Evolutionary conservation across 371 early-diverging fungal species (phyloP).

Genomic region (Neoconidiobolus thromboides): DNA sequence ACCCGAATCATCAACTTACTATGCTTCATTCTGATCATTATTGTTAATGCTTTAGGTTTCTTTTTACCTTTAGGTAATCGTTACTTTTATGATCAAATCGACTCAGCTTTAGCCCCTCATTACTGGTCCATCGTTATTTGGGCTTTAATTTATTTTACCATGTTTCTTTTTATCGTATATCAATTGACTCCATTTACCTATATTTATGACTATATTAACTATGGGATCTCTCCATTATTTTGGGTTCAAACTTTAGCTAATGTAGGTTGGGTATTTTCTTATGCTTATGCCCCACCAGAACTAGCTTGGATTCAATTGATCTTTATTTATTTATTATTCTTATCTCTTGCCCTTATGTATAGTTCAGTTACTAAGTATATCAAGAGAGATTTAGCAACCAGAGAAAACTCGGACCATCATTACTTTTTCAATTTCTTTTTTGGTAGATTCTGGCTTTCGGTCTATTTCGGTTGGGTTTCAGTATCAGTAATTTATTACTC

Average conservation of each 20-base stretch:
- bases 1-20: neutral
- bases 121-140: neutral
- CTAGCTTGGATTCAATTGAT: neutral
- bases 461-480: neutral
- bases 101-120: neutral
- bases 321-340: neutral
- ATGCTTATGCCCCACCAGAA: neutral
- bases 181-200: neutral
- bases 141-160: neutral
- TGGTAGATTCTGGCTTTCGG: neutral
- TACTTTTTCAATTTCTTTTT: neutral
- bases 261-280: neutral
- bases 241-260: neutral
- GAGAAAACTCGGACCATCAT: neutral
- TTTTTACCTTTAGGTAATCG: neutral
- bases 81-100: neutral
- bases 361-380: neutral
- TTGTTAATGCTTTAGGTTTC: neutral
- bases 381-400: neutral
- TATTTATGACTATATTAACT: neutral
- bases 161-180: slow-evolving; percentile 1
- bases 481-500: neutral
- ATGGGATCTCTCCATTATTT: neutral
- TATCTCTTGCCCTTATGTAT: neutral
- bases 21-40: neutral